Evolutionary conservation across 768 basidiomycete species (phyloP), one percentile per base, ranked within the genome.

Genomic region (Jaapia argillacea): DNA sequence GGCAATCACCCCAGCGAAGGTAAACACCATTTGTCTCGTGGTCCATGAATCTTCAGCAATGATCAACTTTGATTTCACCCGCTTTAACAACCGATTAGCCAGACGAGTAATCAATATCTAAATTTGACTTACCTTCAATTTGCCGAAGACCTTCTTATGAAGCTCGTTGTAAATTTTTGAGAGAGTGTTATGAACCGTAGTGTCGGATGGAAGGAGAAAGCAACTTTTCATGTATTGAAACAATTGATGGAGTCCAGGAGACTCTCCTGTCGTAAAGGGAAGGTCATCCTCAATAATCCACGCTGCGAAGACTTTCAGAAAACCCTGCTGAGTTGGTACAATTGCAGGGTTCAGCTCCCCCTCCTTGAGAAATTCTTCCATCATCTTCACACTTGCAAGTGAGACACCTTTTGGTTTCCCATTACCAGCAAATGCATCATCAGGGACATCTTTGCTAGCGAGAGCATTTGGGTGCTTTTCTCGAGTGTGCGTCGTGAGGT

Each of bases 261-360:
- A 40, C 38, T 60, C 51, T 20, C 55, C 52, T 2, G 51, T 53
- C 4, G 54, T 58, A 40, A 52, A 60, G 12, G 58, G 46, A 2
- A 58, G 48, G 42, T 54, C 50, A 3, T 59, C 54, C n/a, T 59
- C 54, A 24, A 57, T 31, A 26, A 59, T 48, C 56, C 58, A 59
- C 16, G 38, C 43, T 28, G 25, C 41, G 33, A 20, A 40, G 20
- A 38, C 12, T 5, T 20, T 24, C 43, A 31, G 16, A 42, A 42
- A 41, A 36, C 25, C 28, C 26, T 12, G 20, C 33, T 22, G 23
- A 22, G 18, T 36, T 2, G 43, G 43, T 6, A 16, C 21, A 3
- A 16, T 5, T 7, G 13, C 22, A 7, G 43, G 43, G 21, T 44
- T 44, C 6, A 44, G 35, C 4, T 5, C 20, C 4, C 43, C 43